These are phyloP conservation scores for Acanthamoeba polyphaga DNA, from an alignment of 208 protist species.

Conservation along the genomic window DNA sequence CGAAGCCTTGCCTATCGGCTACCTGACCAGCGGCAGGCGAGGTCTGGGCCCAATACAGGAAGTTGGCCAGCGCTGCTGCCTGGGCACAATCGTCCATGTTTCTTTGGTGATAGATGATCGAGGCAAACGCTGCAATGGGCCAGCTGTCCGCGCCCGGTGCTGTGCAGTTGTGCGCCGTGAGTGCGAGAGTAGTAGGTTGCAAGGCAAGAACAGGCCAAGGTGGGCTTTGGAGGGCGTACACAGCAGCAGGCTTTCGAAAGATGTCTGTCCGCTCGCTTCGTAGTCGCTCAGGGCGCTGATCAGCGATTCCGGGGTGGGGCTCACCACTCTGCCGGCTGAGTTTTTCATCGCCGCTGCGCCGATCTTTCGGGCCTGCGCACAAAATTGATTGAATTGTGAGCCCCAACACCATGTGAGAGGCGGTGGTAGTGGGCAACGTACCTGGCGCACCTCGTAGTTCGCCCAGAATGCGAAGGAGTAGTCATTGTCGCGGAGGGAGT, in stretches of 20 bases:
- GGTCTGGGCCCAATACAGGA: constrained; percentile 1
- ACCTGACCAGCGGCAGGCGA: background rate
- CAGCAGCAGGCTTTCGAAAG: background rate
- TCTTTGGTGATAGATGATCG: background rate
- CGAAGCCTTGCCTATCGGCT: background rate
- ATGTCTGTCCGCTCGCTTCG: background rate
- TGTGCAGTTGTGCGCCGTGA: background rate
- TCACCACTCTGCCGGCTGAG: constrained; percentile 19
- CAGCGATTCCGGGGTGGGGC: background rate
- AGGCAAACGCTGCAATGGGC: background rate
- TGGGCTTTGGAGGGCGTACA: background rate
- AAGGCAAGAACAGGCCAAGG: background rate
- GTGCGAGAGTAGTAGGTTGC: background rate
- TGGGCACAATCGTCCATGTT: background rate
- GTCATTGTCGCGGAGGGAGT: background rate
- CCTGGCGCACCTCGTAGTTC: background rate
- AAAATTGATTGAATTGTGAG: background rate
- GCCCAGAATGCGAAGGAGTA: constrained; percentile 36
- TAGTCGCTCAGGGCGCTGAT: constrained; percentile 3
- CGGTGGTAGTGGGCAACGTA: background rate
- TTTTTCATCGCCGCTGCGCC: background rate
- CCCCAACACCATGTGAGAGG: background rate
- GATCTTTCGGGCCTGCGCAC: background rate
- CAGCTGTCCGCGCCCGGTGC: background rate
- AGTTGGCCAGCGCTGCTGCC: background rate